phyloP scores from a whole-genome alignment of 2,329 filamentous ascomycete genomes.

The Cryphonectria parasitica region DNA sequence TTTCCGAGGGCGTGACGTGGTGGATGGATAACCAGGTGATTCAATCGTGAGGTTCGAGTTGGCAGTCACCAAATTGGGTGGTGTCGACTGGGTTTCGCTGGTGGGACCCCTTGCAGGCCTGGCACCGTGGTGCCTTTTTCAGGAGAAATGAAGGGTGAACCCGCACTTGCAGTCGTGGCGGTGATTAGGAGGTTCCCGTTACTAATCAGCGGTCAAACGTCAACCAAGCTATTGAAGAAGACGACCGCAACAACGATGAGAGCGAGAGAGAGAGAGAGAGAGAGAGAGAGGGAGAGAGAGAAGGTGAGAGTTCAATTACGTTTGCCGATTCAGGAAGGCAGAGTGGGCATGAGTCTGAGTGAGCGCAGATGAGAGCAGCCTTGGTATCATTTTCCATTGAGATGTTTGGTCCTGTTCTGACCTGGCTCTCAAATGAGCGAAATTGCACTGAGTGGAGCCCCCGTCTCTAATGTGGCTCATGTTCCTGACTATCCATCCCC shows the following conservation, averaged over 20 bases:
- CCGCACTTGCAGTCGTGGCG: constrained; percentile 6
- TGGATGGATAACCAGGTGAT: not conserved
- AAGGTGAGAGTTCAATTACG: not conserved
- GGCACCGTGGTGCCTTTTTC: constrained; percentile 5
- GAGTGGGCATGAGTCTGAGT: not conserved
- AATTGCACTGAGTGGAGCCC: constrained; percentile 8
- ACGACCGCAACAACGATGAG: not conserved
- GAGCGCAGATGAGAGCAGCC: not conserved
- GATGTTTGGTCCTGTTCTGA: not conserved
- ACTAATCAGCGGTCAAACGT: not conserved
- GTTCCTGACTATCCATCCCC: constrained; percentile 15
- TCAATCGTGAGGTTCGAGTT: not conserved
- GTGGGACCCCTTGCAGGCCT: constrained; percentile 1
- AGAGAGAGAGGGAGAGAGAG: no score
- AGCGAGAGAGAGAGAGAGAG: not conserved
- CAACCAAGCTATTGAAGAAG: not conserved
- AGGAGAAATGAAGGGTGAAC: constrained; percentile 13
- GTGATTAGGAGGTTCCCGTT: not conserved
- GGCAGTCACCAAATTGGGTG: constrained; percentile 2
- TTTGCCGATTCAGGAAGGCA: not conserved
- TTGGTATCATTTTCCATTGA: not conserved
- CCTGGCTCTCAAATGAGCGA: not conserved
- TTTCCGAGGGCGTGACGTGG: not conserved
- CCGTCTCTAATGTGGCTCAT: constrained; percentile 9
- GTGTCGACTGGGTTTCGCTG: not conserved